These are phyloP conservation scores for Aureobasidium namibiae DNA, from an alignment of 2,329 filamentous ascomycete genomes.

Conservation along the genomic window DNA sequence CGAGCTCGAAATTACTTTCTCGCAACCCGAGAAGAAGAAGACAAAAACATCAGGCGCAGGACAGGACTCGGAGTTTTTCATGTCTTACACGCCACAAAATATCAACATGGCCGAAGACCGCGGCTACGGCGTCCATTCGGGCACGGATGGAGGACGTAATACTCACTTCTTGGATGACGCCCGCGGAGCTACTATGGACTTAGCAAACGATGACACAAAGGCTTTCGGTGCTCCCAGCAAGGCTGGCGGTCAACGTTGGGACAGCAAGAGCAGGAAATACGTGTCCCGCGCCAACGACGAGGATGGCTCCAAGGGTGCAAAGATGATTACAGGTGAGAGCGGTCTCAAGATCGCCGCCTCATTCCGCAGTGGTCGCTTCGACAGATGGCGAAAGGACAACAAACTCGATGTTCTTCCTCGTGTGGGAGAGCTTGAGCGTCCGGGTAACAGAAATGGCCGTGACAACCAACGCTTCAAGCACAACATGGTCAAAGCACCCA, in stretches of 20 bases:
- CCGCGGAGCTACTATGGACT: constrained; percentile 82
- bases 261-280: constrained; percentile 94
- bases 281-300: constrained; percentile 87
- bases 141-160: constrained; percentile 44
- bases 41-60: constrained; percentile 38
- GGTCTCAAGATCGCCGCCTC: constrained; percentile 92
- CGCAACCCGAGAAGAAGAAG: constrained; percentile 24
- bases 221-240: constrained; percentile 70
- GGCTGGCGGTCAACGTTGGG: constrained; percentile 72
- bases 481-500: constrained; percentile 78
- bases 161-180: constrained; percentile 81
- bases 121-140: constrained; percentile 86
- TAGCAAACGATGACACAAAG: constrained; percentile 80
- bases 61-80: constrained; percentile 85
- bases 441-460: constrained; percentile 19
- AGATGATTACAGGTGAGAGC: constrained; percentile 79
- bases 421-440: constrained; percentile 69
- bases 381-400: constrained; percentile 83
- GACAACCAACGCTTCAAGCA: constrained; percentile 63
- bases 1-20: constrained; percentile 46
- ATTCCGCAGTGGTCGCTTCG: constrained; percentile 90
- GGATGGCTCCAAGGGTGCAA: constrained; percentile 67
- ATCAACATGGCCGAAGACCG: constrained; percentile 79
- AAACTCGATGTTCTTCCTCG: constrained; percentile 69
- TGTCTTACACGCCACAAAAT: constrained; percentile 84